Evolutionary conservation across 2,329 filamentous ascomycete species (phyloP).

Genomic region (Pestalotiopsis sp.): DNA sequence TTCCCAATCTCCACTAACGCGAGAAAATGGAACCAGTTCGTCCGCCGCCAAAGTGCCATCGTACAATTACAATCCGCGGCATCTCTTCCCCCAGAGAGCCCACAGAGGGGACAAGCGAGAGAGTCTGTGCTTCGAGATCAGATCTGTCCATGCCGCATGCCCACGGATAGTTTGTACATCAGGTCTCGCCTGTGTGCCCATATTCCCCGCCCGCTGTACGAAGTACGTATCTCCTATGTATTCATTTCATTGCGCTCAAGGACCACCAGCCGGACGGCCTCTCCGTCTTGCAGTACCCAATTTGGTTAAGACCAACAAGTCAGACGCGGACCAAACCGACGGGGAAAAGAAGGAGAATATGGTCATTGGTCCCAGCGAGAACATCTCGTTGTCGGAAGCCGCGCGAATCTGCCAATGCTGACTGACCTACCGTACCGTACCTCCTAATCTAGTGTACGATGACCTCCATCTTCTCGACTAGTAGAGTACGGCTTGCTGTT

Average conservation of each 20-base stretch:
- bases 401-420: constrained; percentile 7
- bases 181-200: neutral
- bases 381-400: neutral
- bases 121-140: constrained; percentile 8
- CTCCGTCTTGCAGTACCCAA: neutral
- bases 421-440: neutral
- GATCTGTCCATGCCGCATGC: constrained; percentile 7
- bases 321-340: neutral
- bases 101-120: constrained; percentile 6
- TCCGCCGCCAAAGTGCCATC: neutral
- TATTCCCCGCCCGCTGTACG: neutral
- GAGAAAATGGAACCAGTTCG: neutral
- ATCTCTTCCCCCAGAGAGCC: neutral
- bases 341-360: neutral
- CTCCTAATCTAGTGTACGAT: neutral
- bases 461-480: neutral
- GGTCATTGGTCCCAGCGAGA: neutral
- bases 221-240: neutral
- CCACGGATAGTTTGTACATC: neutral
- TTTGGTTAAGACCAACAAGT: neutral
- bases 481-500: neutral
- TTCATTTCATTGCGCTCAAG: neutral
- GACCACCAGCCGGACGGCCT: neutral
- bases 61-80: neutral
- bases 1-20: neutral